Percentiles rank a stretch among this genome's conserved stretches.
These are phyloP conservation scores for Pichia membranifaciens DNA, from an alignment of 805 yeast genomes.

Conservation along the genomic window DNA sequence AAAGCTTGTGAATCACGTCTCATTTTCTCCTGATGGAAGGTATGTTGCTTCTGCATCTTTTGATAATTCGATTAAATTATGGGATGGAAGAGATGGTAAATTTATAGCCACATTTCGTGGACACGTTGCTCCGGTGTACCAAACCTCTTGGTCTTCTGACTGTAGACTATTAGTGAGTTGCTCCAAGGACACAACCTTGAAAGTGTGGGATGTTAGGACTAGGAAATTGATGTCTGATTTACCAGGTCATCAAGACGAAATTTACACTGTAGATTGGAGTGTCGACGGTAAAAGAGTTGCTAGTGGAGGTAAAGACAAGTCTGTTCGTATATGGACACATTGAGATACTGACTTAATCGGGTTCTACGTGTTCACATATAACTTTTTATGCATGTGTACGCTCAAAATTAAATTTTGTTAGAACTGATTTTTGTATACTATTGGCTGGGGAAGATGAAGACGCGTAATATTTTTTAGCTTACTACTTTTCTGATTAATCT, in stretches of 20 bases:
- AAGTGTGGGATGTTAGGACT: conserved; percentile 92
- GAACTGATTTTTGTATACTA: not conserved
- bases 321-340: conserved; percentile 91
- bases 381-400: no score
- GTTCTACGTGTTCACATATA: no score
- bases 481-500: no score
- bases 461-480: not conserved
- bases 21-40: conserved; percentile 94
- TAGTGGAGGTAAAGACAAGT: conserved; percentile 97
- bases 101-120: conserved; percentile 89
- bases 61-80: conserved; percentile 88
- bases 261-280: conserved; percentile 97
- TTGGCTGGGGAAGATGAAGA: not conserved
- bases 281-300: conserved; percentile 89
- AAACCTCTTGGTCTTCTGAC: conserved; percentile 96
- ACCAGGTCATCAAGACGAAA: conserved; percentile 96
- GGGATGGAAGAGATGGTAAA: conserved; percentile 94
- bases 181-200: conserved; percentile 92
- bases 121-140: conserved; percentile 96
- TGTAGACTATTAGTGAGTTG: conserved; percentile 86
- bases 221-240: conserved; percentile 79
- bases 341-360: no score
- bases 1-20: conserved; percentile 90
- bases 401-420: not conserved
- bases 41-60: conserved; percentile 87